Base-by-base conservation (phyloP, 305 asterid genomes). In the Fraxinus greggii region DNA sequence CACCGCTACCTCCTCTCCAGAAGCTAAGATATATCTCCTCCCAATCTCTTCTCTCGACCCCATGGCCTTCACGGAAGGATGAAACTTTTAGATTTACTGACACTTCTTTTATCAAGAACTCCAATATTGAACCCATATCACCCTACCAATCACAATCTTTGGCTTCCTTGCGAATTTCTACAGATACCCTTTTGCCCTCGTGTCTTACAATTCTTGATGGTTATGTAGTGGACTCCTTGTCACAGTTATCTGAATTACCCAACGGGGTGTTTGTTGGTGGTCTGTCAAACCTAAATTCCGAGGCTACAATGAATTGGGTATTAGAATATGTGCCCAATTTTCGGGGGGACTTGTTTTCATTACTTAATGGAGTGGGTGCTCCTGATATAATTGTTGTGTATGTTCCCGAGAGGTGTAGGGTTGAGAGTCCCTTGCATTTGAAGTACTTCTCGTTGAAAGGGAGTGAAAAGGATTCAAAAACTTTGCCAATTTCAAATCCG, bases 361-460 rank as follows among this genome's bases (percentile, higher is more conserved):
- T 93, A 29, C 91, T 95, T 78, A 95, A 94, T 81, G 99, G 99
- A 31, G 95, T 94, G 72, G 99, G 99, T 78, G 91, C 99, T 56
- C 92, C 95, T 29, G 98, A 96, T 83, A 75, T 92, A 92, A 79
- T 93, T 78, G 86, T 96, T 51, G 91, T 94, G n/a, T 90, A 94
- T 83, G 98, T 94, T 79, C 98, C 97, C 1, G 95, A 93, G 85
- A 98, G 95, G 33, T 90, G 94, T 87, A 92, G 83, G 81, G 95
- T 96, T 77, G 97, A 96, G 85, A 90, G 54, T 65, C 91, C 94
- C 40, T 84, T 96, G 93, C 86, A 86, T 85, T 89, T 96, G 82
- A 90, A 90, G 85, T 93, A 87, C 79, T 12, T 92, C 75, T 87
- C 97, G 12, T 79, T 84, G 84, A 88, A 89, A 82, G 91, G 92